phyloP scores from a whole-genome alignment of 176 grass and related monocot species.

The Oryza nivara region DNA sequence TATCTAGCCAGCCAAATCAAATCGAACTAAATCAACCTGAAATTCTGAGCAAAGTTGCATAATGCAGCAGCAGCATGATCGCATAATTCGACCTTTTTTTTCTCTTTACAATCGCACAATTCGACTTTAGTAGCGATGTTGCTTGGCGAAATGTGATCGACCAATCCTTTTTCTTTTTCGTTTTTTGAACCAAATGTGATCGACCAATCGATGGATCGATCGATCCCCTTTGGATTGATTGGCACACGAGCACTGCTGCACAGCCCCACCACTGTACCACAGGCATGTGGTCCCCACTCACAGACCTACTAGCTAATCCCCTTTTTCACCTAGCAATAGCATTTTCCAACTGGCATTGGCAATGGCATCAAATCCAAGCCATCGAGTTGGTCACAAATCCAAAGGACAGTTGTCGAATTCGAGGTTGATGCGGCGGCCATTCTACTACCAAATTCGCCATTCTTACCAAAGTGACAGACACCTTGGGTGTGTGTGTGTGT shows the following conservation, averaged over 20 bases:
- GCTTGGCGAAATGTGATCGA: conserved; percentile 12
- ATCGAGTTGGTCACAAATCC: conserved; percentile 51
- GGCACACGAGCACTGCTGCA: conserved; percentile 30
- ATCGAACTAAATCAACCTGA: background rate
- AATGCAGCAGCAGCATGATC: conserved; percentile 14
- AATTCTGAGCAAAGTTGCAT: background rate
- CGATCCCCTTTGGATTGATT: conserved; percentile 33
- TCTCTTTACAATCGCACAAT: too few species aligned
- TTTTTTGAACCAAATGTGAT: too few species aligned
- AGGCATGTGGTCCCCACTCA: background rate
- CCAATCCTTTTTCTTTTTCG: too few species aligned
- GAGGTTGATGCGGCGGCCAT: conserved; percentile 38
- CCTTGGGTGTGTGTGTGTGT: background rate
- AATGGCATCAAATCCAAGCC: conserved; percentile 37
- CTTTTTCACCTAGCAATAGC: conserved; percentile 13
- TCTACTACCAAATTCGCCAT: conserved; percentile 20
- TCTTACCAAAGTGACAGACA: conserved; percentile 25
- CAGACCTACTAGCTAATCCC: background rate
- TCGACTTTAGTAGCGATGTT: background rate
- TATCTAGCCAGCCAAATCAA: background rate
- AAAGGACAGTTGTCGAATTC: conserved; percentile 61
- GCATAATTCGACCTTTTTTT: background rate
- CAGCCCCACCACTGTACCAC: background rate
- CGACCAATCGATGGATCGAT: background rate
- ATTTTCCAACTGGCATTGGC: conserved; percentile 49